Evolutionary conservation across 73 alveolate species (phyloP), one percentile per base, ranked within the genome.

Genomic region (Vitrella brassicaformis): DNA sequence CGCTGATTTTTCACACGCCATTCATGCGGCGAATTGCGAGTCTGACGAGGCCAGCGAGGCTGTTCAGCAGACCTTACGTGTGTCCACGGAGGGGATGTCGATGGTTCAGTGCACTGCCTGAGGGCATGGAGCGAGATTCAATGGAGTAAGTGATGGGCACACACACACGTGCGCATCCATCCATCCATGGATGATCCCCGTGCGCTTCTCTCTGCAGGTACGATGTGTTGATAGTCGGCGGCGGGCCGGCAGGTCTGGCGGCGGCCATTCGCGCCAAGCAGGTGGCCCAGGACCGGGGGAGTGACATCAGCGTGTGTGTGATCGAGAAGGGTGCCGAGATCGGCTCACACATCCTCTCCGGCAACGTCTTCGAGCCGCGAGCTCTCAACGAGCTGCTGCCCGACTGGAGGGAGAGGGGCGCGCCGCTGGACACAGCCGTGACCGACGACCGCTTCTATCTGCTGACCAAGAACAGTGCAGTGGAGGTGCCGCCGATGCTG

Each of bases 191-290:
- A n/a, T n/a, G n/a, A n/a, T n/a, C n/a, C n/a, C n/a, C n/a, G n/a
- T n/a, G n/a, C n/a, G n/a, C n/a, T n/a, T n/a, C n/a, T n/a, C n/a
- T n/a, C n/a, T n/a, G n/a, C n/a, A n/a, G n/a, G 29, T 83, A 88
- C 74, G 94, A 91, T 72, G 91, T 87, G 19, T 82, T 81, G n/a
- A 83, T 86, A 26, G 94, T 86, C 27, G 95, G 97, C 25, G 98
- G 93, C 25, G 98, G 98, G 10, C 98, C 98, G 31, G 97, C 97
- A 47, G 98, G 98, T 31, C 88, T 94, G 27, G 84, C 96, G 27
- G 91, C 96, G 1, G 98, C 97, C 29, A 94, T 94, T 25, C 85
- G 90, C 27, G 80, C 94, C 14, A 92, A 88, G 85, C 89, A 94
- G 72, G 66, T 93, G 22, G 92, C 86, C 25, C 87, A 89, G 66